These are phyloP conservation scores for Puya raimondii DNA, from an alignment of 176 grass and related monocot genomes.

Conservation along the genomic window DNA sequence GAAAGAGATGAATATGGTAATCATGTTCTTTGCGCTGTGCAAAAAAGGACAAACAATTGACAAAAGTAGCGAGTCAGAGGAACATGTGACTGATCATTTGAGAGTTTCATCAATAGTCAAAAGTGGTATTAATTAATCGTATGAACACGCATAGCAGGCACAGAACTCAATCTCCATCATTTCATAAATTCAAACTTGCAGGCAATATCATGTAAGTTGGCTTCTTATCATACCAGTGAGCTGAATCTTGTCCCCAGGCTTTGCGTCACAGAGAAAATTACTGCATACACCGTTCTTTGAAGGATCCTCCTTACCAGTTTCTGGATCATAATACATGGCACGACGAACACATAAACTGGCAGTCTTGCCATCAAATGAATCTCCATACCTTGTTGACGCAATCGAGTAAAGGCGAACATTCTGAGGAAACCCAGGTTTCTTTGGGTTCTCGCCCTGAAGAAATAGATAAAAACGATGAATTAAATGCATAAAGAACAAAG, in stretches of 20 bases:
- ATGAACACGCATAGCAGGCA: neutral
- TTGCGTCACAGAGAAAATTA: conserved; percentile 89
- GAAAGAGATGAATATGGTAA: neutral
- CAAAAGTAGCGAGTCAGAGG: neutral
- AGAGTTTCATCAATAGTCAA: neutral
- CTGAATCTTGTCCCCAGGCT: conserved; percentile 76
- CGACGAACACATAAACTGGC: conserved; percentile 77
- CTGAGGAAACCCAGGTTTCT: conserved; percentile 75
- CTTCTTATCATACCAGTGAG: conserved; percentile 51
- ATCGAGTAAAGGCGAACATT: conserved; percentile 92
- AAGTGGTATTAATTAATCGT: neutral
- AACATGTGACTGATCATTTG: neutral
- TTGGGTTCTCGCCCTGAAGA: conserved; percentile 78
- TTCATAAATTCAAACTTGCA: neutral
- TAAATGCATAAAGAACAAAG: neutral
- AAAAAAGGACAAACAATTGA: neutral
- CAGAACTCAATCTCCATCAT: neutral
- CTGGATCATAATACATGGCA: conserved; percentile 86
- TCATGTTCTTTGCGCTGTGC: neutral
- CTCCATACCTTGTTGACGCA: conserved; percentile 88
- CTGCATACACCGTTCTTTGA: conserved; percentile 91
- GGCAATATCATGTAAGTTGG: neutral
- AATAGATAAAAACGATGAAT: conserved; percentile 3
- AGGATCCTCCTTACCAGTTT: conserved; percentile 80
- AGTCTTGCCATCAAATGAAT: conserved; percentile 81